These are phyloP conservation scores for Ceratonia siliqua DNA, from an alignment of 306 rosid genomes.

Conservation along the genomic window DNA sequence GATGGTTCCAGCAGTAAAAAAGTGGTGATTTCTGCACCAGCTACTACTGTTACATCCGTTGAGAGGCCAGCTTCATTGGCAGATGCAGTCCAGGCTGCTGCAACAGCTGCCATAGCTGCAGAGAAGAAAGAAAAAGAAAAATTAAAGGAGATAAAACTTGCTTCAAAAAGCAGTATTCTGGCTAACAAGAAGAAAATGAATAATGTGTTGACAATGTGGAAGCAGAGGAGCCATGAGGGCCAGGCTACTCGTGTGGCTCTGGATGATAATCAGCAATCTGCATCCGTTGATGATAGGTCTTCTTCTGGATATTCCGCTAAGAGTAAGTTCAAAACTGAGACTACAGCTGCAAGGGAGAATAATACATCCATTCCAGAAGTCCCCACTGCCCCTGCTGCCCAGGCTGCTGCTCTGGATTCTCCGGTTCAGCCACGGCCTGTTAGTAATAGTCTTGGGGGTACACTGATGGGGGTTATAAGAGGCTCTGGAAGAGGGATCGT, in stretches of 20 bases:
- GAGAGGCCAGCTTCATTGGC: constrained; percentile 87
- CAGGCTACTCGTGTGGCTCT: constrained; percentile 84
- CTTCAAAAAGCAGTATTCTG: constrained; percentile 91
- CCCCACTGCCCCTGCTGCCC: constrained; percentile 42
- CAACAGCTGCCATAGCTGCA: constrained; percentile 91
- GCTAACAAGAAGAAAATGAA: constrained; percentile 96
- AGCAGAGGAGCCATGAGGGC: constrained; percentile 96
- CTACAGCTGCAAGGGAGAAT: constrained; percentile 52
- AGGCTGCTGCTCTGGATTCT: constrained; percentile 52
- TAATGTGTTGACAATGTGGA: constrained; percentile 95
- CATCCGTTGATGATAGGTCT: constrained; percentile 60
- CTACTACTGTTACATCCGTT: constrained; percentile 59
- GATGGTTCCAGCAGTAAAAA: constrained; percentile 71
- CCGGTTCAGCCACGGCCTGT: constrained; percentile 72
- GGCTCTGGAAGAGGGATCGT: constrained; percentile 84
- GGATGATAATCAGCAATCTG: constrained; percentile 63
- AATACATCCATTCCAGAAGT: constrained; percentile 45
- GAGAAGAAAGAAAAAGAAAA: constrained; percentile 94
- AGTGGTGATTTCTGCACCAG: constrained; percentile 91
- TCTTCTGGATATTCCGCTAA: constrained; percentile 60
- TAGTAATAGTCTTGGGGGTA: constrained; percentile 87
- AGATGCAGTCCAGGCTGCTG: constrained; percentile 95
- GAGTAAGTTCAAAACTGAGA: constrained; percentile 61
- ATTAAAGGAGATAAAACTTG: constrained; percentile 87
- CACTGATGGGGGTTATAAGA: constrained; percentile 93